phyloP scores from a whole-genome alignment of 2,329 filamentous ascomycete species.

The Fusarium succisae region DNA sequence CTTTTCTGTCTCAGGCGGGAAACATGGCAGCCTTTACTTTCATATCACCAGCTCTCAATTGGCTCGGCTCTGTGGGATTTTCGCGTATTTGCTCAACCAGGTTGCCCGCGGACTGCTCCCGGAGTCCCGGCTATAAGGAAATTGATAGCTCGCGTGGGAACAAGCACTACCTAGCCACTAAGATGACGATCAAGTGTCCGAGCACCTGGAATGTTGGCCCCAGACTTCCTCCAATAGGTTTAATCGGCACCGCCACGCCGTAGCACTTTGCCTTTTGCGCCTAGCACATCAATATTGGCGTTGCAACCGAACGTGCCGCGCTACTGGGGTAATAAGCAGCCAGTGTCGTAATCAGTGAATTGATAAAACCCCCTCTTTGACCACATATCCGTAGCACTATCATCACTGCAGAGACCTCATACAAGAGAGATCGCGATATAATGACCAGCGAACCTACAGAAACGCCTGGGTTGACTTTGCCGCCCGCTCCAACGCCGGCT shows the following conservation, averaged over 20 bases:
- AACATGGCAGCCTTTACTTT: neutral
- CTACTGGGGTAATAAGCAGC: neutral
- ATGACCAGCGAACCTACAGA: neutral
- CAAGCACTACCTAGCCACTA: neutral
- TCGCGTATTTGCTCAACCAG: neutral
- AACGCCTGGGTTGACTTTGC: neutral
- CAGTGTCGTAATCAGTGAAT: neutral
- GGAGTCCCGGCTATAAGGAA: neutral
- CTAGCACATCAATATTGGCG: conserved; percentile 1
- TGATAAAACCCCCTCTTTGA: neutral
- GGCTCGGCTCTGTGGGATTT: neutral
- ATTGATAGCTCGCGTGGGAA: neutral
- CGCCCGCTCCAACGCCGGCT: conserved; percentile 2
- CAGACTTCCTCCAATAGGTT: neutral
- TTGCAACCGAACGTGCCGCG: neutral
- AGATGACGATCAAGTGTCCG: neutral
- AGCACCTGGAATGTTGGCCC: neutral
- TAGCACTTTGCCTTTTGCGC: neutral
- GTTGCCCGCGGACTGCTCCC: neutral
- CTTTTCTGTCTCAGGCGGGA: neutral
- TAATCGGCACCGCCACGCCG: neutral
- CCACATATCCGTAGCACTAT: accelerated
- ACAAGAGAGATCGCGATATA: neutral
- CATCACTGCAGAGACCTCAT: accelerated
- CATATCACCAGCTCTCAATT: neutral